Evolutionary conservation across 140 eudicot species (phyloP), one percentile per base, ranked within the genome.

Genomic region (Ambrosia hybrid): DNA sequence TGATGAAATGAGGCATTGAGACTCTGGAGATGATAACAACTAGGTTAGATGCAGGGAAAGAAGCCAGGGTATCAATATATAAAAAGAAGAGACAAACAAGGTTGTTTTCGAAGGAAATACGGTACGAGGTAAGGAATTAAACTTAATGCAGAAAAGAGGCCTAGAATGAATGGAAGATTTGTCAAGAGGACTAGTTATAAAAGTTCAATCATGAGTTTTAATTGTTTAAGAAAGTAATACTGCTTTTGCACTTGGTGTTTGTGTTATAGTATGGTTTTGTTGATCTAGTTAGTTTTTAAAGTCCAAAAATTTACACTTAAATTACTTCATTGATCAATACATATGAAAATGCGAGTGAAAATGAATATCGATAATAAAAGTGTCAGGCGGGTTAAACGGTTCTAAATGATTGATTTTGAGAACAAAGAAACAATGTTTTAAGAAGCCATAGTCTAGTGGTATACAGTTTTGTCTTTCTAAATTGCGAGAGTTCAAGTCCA

Each of bases 51-150:
- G 92, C 87, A 70, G 97, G 87, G 65, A 80, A 96, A 80, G 89
- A 91, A 68, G 97, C 97, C 9, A 80, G 89, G 68, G 97, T 91
- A 14, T 82, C 95, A 37, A 88, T 96, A 84, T 91, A 91, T 79
- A 82, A 95, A 76, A 95, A 91, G 75, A 91, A 91, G 85, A 77
- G 97, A 51, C 80, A 95, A 57, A 91, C 84, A 1, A 85, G 97
- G 68, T 60, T 91, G 86, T 91, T 88, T 78, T 88, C 96, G 21
- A 88, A 91, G 90, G 88, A 88, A 82, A 91, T 91, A 65, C 80
- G 97, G 78, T 91, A 91, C 68, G 96, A 88, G 83, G 97, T 91
- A 48, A 78, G 95, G 9, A 91, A n/a, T n/a, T n/a, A n/a, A 91
- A 63, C 37, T 91, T 73, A 88, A 91, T 70, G 97, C 97, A 4